Conservation (phyloP, 345 rosid genomes). For the Linum lewisii region DNA sequence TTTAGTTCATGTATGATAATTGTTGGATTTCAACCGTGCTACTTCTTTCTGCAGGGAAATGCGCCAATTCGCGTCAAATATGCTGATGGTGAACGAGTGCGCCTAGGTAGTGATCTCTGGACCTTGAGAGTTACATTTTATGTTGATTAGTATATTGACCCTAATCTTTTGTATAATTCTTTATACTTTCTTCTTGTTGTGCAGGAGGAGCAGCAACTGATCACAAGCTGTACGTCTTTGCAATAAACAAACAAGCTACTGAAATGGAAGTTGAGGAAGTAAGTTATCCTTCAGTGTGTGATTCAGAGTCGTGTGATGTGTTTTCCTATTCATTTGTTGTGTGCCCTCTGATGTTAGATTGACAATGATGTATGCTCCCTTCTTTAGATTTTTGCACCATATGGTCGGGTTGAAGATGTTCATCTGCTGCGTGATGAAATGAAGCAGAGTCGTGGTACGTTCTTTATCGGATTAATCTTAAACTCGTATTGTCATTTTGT, state of each 20-base stretch:
- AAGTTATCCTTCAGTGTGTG: constrained; percentile 16
- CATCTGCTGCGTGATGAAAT: constrained; percentile 96
- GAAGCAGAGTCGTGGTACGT: constrained; percentile 93
- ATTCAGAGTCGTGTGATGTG: background rate
- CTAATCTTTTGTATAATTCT: constrained; percentile 9
- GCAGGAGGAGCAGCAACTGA: constrained; percentile 85
- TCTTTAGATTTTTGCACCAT: constrained; percentile 60
- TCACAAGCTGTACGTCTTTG: constrained; percentile 87
- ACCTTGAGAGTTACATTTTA: background rate
- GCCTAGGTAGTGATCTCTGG: constrained; percentile 56
- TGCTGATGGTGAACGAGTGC: constrained; percentile 98
- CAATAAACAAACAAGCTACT: constrained; percentile 82
- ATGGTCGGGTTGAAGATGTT: constrained; percentile 93
- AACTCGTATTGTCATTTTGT: constrained; percentile 21
- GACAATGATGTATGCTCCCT: background rate
- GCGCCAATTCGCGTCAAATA: constrained; percentile 97
- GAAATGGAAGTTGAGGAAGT: constrained; percentile 96
- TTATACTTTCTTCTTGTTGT: constrained; percentile 9
- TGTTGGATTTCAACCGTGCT: constrained; percentile 6
- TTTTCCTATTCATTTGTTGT: background rate
- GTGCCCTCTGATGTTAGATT: background rate
- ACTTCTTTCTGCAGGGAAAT: constrained; percentile 54
- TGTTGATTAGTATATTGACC: background rate
- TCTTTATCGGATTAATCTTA: constrained; percentile 3
- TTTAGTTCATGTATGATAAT: background rate